Evolutionary conservation across 139 green algal genomes (phyloP), one percentile per base, ranked within the genome.

Genomic region (Pleodorina starrii): DNA sequence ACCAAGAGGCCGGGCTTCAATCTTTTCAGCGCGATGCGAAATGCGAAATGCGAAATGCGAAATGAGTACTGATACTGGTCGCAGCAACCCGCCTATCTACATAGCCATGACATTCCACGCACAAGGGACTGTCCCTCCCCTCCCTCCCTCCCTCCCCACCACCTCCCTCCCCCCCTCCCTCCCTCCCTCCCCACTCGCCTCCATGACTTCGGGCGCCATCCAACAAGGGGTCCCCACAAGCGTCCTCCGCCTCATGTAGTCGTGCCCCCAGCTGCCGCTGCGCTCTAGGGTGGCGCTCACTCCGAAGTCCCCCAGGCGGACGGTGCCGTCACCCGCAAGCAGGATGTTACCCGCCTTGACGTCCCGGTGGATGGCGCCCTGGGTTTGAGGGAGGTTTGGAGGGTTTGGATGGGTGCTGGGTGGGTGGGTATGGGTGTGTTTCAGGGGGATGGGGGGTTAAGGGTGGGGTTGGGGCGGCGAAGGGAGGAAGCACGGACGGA

Each of bases 301-400:
- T 23, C 98, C 97, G 96, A 99, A 99, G 94, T 99, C 97, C 0
- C 94, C 96, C 81, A 99, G 94, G 91, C 98, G 93, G 32, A 46
- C 78, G 25, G 93, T 86, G 21, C 98, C 98, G 75, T 96, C 89
- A 16, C 54, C 92, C 80, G 96, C 96, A 25, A 99, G 91, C 87
- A 99, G 89, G 40, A 99, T 98, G 92, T 99, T 99, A 35, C 97
- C 97, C 1, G 97, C 98, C 95, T 99, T 99, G 73, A 99, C 94
- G 86, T 99, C 97, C 0, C 97, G 92, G 90, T 99, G 97, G 54
- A 99, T 99, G 69, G 94, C 93, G 46, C 95, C 95, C 91, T 92
- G 79, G 10, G n/a, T n/a, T 66, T 19, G 29, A 23, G 25, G 29
- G 44, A 16, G 63, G 4, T 42, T 36, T 48, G 35, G 27, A 11